Evolutionary conservation across 441 rosid genomes (phyloP).

Genomic region (Corymbia calophylla): DNA sequence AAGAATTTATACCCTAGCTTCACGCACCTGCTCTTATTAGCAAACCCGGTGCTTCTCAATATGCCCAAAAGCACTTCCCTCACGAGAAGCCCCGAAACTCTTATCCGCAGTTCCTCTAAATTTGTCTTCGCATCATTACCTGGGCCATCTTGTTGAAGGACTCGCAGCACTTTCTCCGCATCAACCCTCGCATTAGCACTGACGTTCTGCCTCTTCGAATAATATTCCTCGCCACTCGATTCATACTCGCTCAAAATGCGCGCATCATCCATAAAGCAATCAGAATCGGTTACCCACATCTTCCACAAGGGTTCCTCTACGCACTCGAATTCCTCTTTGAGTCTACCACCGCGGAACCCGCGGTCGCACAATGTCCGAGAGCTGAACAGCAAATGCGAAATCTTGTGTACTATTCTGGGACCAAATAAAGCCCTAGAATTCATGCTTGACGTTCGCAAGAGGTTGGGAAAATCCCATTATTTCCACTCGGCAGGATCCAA

Average conservation of each 20-base stretch:
- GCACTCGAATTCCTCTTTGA: conserved; percentile 29
- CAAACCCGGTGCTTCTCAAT: conserved; percentile 36
- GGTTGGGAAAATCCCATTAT: conserved; percentile 26
- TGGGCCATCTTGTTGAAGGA: conserved; percentile 68
- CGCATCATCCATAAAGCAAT: conserved; percentile 18
- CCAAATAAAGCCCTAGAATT: conserved; percentile 33
- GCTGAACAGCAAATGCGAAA: conserved; percentile 15
- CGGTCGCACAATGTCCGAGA: conserved; percentile 37
- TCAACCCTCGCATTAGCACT: conserved; percentile 25
- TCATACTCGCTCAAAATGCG: conserved; percentile 3
- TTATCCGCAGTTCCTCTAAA: conserved; percentile 44
- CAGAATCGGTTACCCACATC: conserved; percentile 29
- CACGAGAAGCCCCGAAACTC: conserved; percentile 73
- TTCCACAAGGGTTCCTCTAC: conserved; percentile 52
- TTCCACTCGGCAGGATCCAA: conserved; percentile 1
- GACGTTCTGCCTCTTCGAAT: conserved; percentile 26
- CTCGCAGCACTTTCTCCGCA: conserved; percentile 48
- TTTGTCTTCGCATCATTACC: conserved; percentile 54
- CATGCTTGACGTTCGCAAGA: conserved; percentile 29
- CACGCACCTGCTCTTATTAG: conserved; percentile 54
- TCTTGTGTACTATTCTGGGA: conserved; percentile 29
- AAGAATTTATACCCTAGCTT: conserved; percentile 76
- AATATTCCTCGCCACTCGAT: background rate
- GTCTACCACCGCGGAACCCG: conserved; percentile 21
- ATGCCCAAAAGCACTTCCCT: conserved; percentile 74